Evolutionary conservation across 129 eudicot species (phyloP).

Genomic region (Flaveria sonorensis): DNA sequence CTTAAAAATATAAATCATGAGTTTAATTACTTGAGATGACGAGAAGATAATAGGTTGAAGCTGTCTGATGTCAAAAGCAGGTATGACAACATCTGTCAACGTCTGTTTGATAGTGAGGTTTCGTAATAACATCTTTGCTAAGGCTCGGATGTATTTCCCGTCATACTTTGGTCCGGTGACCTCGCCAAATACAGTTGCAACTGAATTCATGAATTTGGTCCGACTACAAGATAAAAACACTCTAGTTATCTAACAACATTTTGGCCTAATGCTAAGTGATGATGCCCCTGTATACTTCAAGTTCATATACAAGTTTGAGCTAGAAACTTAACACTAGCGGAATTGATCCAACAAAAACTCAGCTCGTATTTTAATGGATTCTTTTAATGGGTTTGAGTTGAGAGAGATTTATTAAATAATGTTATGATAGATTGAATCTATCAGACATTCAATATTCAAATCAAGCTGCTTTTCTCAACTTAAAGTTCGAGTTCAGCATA

Average conservation of each 20-base stretch:
- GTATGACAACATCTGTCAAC: slow-evolving; percentile 48
- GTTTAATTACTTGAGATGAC: slow-evolving; percentile 37
- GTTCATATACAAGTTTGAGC: not conserved
- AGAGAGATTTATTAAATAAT: not conserved
- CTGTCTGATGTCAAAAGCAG: slow-evolving; percentile 49
- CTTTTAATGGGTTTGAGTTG: not conserved
- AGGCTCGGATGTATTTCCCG: slow-evolving; percentile 48
- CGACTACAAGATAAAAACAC: slow-evolving; percentile 28
- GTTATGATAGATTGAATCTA: not conserved
- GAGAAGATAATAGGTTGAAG: slow-evolving; percentile 53
- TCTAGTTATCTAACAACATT: not conserved
- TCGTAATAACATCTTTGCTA: slow-evolving; percentile 30
- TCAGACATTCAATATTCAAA: not conserved
- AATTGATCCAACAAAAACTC: not conserved
- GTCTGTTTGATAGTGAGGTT: slow-evolving; percentile 40
- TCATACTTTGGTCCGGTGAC: slow-evolving; percentile 52
- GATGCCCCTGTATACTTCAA: not conserved
- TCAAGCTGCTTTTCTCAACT: not conserved
- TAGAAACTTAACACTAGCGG: not conserved
- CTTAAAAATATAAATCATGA: not conserved
- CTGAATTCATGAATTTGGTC: slow-evolving; percentile 29
- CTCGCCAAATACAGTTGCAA: slow-evolving; percentile 24
- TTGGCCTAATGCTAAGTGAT: slow-evolving; percentile 4
- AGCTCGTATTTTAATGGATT: not conserved
- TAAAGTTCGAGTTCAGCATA: not conserved